phyloP scores from a whole-genome alignment of 2,329 filamentous ascomycete species.

The Mycosphaerella sp. region DNA sequence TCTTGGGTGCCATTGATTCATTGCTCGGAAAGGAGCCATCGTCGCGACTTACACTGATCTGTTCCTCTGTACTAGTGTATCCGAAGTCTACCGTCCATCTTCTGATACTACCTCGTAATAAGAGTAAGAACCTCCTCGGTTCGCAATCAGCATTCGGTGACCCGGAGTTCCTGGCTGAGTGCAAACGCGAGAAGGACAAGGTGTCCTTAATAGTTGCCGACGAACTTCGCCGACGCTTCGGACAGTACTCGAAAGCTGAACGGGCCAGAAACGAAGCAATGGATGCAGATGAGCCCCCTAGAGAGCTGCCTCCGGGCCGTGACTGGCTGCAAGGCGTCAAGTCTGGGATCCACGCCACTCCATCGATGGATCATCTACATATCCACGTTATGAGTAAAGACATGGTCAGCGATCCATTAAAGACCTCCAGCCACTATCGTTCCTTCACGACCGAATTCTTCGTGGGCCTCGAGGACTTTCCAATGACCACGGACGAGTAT shows the following conservation, averaged over 20 bases:
- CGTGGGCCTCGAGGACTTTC: constrained; percentile 71
- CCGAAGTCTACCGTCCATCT: constrained; percentile 82
- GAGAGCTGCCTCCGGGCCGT: constrained; percentile 59
- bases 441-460: constrained; percentile 85
- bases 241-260: constrained; percentile 58
- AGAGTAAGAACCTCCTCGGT: constrained; percentile 55
- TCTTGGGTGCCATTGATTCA: neutral
- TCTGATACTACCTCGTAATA: constrained; percentile 75
- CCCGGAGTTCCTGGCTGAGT: constrained; percentile 57
- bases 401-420: constrained; percentile 64
- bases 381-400: constrained; percentile 81
- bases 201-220: constrained; percentile 62
- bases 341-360: constrained; percentile 76
- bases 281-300: constrained; percentile 37
- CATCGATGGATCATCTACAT: constrained; percentile 89
- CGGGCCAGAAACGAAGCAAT: constrained; percentile 59
- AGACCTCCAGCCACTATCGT: constrained; percentile 83
- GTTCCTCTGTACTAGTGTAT: constrained; percentile 45
- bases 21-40: neutral
- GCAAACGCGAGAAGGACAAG: constrained; percentile 55
- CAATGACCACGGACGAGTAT: constrained; percentile 60
- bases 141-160: constrained; percentile 75
- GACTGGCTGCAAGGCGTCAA: constrained; percentile 73
- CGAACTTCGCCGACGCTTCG: constrained; percentile 67
- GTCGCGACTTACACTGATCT: no score